A percentile compares a stretch with the other conserved stretches of the same genome.
Conservation (phyloP, 2,329 filamentous ascomycete genomes). For the Cladosporium austrohemisphaericum region DNA sequence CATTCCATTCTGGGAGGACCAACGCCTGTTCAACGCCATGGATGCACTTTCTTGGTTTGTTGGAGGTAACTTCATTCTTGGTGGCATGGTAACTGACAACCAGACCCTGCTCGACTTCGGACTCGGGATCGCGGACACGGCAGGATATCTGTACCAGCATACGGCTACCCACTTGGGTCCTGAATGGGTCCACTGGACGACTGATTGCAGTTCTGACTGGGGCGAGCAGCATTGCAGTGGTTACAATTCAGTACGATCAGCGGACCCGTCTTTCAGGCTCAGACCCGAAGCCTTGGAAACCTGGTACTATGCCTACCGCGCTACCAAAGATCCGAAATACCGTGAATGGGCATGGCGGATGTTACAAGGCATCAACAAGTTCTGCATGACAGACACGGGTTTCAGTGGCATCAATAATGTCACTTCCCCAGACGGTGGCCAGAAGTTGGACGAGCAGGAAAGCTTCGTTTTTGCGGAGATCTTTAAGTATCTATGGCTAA, state of each 20-base stretch:
- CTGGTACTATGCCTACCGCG: constrained; percentile 33
- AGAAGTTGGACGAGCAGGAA: constrained; percentile 22
- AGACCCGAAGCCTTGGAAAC: constrained; percentile 32
- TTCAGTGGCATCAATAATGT: constrained; percentile 28
- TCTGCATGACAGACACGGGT: constrained; percentile 25
- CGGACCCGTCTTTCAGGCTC: constrained; percentile 20
- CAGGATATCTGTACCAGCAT: constrained; percentile 22
- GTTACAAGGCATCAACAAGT: constrained; percentile 22
- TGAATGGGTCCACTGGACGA: constrained; percentile 28
- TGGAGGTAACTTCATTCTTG: constrained; percentile 34
- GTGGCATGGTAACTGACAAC: constrained; percentile 28
- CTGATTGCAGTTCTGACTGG: constrained; percentile 17
- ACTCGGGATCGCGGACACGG: constrained; percentile 28
- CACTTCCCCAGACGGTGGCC: constrained; percentile 19
- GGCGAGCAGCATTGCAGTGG: constrained; percentile 14
- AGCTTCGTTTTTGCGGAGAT: constrained; percentile 27
- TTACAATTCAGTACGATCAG: constrained; percentile 18
- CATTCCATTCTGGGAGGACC: constrained; percentile 27
- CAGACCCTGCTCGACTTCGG: constrained; percentile 29
- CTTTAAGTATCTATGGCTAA: constrained; percentile 28
- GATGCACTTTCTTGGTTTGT: constrained; percentile 32
- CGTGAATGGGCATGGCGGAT: constrained; percentile 27
- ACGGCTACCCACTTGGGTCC: constrained; percentile 29
- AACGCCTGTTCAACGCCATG: constrained; percentile 21
- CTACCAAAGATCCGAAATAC: constrained; percentile 30